Evolutionary conservation across 2,329 filamentous ascomycete species (phyloP).

Genomic region (Nemania sp.): DNA sequence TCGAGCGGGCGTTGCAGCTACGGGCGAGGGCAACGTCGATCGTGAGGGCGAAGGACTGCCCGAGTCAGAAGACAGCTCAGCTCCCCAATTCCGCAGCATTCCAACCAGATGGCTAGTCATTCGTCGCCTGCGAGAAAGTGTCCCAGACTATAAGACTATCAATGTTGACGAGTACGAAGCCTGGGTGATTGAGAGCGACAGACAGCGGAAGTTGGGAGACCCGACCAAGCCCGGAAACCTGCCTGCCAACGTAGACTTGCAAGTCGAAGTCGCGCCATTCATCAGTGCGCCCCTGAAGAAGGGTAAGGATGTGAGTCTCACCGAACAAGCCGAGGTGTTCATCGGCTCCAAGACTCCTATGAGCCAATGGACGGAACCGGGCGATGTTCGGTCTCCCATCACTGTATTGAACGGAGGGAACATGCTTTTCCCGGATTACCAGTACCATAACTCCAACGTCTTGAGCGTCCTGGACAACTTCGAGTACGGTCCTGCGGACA

Average conservation of each 20-base stretch:
- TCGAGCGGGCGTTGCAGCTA: slow-evolving; percentile 35
- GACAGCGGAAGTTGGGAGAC: slow-evolving; percentile 29
- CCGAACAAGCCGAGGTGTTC: slow-evolving; percentile 46
- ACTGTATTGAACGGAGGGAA: slow-evolving; percentile 32
- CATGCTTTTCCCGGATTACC: slow-evolving; percentile 46
- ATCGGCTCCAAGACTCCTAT: slow-evolving; percentile 41
- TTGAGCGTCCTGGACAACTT: slow-evolving; percentile 48
- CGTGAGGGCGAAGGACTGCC: background rate
- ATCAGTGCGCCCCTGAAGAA: too few relatives aligned
- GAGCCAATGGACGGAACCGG: slow-evolving; percentile 26
- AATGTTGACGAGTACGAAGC: slow-evolving; percentile 34
- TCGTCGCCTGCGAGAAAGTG: background rate
- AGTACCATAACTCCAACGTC: slow-evolving; percentile 46
- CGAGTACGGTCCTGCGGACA: slow-evolving; percentile 27
- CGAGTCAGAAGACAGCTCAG: slow-evolving; percentile 1
- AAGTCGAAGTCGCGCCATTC: slow-evolving; percentile 46
- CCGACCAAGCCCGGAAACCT: slow-evolving; percentile 38
- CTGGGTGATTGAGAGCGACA: slow-evolving; percentile 47
- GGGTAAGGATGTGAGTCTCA: slow-evolving; percentile 4
- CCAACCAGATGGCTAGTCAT: background rate
- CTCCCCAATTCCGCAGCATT: background rate
- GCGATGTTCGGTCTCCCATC: background rate
- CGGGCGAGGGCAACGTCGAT: too few relatives aligned
- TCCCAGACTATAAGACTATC: slow-evolving; percentile 3
- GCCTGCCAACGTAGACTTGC: slow-evolving; percentile 43